Percentiles rank a stretch among this genome's conserved stretches.
These are phyloP conservation scores for Petasospora rhodanensis DNA, from an alignment of 1,139 yeast genomes.

Conservation along the genomic window DNA sequence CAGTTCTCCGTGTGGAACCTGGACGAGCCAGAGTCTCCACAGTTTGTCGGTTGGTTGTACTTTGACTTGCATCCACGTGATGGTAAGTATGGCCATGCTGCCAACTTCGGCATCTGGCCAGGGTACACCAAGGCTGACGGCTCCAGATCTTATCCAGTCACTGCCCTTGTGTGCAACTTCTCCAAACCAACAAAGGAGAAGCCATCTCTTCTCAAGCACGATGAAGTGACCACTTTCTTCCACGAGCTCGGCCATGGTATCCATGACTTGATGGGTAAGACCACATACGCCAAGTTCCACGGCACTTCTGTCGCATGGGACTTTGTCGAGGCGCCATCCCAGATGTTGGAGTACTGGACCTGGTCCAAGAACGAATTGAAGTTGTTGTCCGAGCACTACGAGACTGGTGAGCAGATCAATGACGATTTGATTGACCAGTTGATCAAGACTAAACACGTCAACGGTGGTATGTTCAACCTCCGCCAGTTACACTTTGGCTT, in stretches of 20 bases:
- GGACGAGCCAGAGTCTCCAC: slow-evolving; percentile 42
- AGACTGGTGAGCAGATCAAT: slow-evolving; percentile 51
- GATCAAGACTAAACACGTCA: slow-evolving; percentile 66
- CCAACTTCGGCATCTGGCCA: slow-evolving; percentile 68
- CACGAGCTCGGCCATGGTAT: slow-evolving; percentile 91
- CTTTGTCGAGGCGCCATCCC: slow-evolving; percentile 88
- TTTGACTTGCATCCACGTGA: slow-evolving; percentile 82
- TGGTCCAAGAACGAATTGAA: slow-evolving; percentile 66
- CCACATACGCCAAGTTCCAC: slow-evolving; percentile 61
- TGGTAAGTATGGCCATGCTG: slow-evolving; percentile 86
- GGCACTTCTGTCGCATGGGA: slow-evolving; percentile 75
- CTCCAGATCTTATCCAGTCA: slow-evolving; percentile 57
- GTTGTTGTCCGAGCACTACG: slow-evolving; percentile 60
- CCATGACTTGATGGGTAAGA: slow-evolving; percentile 67
- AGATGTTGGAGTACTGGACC: slow-evolving; percentile 85
- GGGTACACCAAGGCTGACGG: slow-evolving; percentile 50
- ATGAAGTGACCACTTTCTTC: slow-evolving; percentile 79
- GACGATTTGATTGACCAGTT: slow-evolving; percentile 58
- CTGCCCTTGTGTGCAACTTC: slow-evolving; percentile 81
- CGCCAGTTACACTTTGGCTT: slow-evolving; percentile 76
- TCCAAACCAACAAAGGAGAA: slow-evolving; percentile 67
- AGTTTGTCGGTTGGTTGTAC: slow-evolving; percentile 73
- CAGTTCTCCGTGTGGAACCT: slow-evolving; percentile 71
- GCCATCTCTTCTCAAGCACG: slow-evolving; percentile 74
- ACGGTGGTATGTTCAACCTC: slow-evolving; percentile 63